Percentiles rank a stretch among this genome's conserved stretches.
Evolutionary conservation across 1,284 basidiomycete genomes (phyloP).

Genomic region (Hemileia vastatrix): DNA sequence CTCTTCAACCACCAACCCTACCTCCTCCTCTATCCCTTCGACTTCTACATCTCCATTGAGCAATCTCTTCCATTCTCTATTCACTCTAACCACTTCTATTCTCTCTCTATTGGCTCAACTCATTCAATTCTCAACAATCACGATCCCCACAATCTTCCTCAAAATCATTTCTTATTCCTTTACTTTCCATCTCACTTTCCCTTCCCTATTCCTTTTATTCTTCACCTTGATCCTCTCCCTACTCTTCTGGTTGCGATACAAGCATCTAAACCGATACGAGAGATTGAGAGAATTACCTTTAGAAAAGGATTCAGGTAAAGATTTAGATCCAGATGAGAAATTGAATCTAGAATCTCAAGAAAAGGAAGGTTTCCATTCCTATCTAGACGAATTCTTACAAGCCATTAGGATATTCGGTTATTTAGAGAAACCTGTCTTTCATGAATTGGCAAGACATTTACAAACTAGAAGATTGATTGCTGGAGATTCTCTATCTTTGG

Average conservation of each 20-base stretch:
- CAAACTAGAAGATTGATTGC: constrained; percentile 41
- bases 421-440: constrained; percentile 43
- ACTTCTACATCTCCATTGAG: no score
- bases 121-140: no score
- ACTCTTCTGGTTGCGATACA: constrained; percentile 56
- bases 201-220: constrained; percentile 34
- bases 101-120: no score
- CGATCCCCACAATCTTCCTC: no score
- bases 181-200: constrained; percentile 42
- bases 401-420: constrained; percentile 44
- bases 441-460: constrained; percentile 41
- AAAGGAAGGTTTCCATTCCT: constrained; percentile 41
- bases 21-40: no score
- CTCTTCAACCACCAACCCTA: no score
- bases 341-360: no score
- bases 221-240: constrained; percentile 27
- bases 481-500: constrained; percentile 39
- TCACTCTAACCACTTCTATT: no score
- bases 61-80: no score
- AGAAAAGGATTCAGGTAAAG: constrained; percentile 38
- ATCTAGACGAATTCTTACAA: constrained; percentile 43
- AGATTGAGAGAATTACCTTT: no score
- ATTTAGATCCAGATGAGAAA: constrained; percentile 35
- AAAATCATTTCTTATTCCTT: no score
- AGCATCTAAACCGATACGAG: constrained; percentile 60